These are phyloP conservation scores for Pleurotus tuber-regium DNA, from an alignment of 768 basidiomycete species.

Conservation along the genomic window DNA sequence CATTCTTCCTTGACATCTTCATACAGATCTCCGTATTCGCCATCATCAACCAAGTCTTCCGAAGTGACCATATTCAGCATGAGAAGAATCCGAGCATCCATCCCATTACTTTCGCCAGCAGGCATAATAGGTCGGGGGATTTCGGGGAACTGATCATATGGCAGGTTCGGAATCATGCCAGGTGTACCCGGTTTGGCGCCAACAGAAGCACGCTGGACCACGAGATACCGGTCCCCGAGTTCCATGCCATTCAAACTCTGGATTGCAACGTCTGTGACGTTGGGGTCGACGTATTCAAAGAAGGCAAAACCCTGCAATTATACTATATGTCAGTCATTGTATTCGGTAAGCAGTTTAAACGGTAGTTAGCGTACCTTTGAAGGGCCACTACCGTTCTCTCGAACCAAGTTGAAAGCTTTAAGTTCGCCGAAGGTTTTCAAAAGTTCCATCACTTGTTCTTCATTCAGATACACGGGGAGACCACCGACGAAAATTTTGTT, in stretches of 20 bases:
- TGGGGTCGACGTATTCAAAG: conserved; percentile 93
- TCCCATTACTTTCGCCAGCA: conserved; percentile 60
- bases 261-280: conserved; percentile 92
- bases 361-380: conserved; percentile 66
- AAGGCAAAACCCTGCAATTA: conserved; percentile 99
- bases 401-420: conserved; percentile 96
- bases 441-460: conserved; percentile 98
- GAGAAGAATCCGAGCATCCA: conserved; percentile 82
- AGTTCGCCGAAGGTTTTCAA: conserved; percentile 97
- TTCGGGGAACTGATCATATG: conserved; percentile 79
- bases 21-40: conserved; percentile 91
- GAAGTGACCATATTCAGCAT: conserved; percentile 98
- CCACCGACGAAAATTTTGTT: conserved; percentile 99
- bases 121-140: conserved; percentile 89
- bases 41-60: conserved; percentile 87
- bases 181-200: conserved; percentile 77
- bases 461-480: conserved; percentile 91
- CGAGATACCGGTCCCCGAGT: conserved; percentile 90
- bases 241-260: conserved; percentile 97
- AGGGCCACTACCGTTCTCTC: conserved; percentile 84
- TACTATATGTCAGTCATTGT: too few relatives aligned
- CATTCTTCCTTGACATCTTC: conserved; percentile 96
- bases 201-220: conserved; percentile 95
- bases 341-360: background rate
- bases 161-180: conserved; percentile 65